Evolutionary conservation across 768 basidiomycete species (phyloP), one percentile per base, ranked within the genome.

Genomic region (Daedalea quercina): DNA sequence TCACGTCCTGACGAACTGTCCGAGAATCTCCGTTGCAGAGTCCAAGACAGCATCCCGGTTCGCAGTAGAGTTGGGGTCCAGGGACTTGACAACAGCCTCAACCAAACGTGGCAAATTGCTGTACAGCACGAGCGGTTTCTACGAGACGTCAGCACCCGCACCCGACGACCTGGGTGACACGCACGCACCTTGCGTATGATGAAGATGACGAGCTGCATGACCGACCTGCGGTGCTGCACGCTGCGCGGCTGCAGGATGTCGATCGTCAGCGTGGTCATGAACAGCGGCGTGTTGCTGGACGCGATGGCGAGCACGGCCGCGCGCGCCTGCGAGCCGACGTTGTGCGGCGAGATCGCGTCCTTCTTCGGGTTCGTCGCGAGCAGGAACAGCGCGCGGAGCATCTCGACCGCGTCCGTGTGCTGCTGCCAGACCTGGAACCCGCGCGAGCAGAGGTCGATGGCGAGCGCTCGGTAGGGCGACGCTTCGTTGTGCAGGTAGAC

Each of bases 361-460:
- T 90, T 90, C 25, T 79, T 76, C 25, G 76, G 67, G 51, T 71
- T 82, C 2, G 92, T 92, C 0, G 93, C 87, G 23, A 96, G 75
- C 17, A 72, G 75, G 65, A 94, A 95, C 11, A 98, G 76, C 1
- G 85, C 79, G 4, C 95, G 84, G 17, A 98, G 72, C 51, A 96
- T 84, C 54, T 86, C 85, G 74, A 93, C 87, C 0, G 93, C 82
- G 59, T 98, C 94, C 53, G 94, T 77, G 59, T 94, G 93, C 58
- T 92, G 84, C 63, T 96, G 93, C 94, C 94, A 98, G 46, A 94
- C 82, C 43, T 86, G 79, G 64, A 97, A 98, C 0, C 95, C 95
- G 43, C 89, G 83, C 1, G 89, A 85, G 60, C 90, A 93, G 9
- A 97, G 74, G 62, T 98, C 95, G 57, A 96, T 84, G 0, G 90